phyloP scores from a whole-genome alignment of 2,329 filamentous ascomycete genomes.

The Cytospora paraplurivora region DNA sequence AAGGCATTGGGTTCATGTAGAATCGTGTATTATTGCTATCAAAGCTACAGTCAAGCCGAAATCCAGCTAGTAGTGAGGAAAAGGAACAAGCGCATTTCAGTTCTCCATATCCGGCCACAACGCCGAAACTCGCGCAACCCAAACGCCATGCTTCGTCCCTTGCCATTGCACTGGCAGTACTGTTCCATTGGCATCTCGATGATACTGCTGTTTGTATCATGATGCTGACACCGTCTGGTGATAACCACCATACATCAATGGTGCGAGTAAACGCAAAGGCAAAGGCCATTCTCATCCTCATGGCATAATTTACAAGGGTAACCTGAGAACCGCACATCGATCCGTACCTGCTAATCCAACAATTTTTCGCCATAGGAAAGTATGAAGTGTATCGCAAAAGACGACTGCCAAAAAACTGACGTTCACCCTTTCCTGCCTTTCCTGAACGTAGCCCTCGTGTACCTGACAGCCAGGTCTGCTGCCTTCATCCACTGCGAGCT shows the following conservation, averaged over 20 bases:
- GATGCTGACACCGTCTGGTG: neutral
- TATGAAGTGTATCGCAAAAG: neutral
- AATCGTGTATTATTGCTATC: conserved; percentile 23
- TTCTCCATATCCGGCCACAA: neutral
- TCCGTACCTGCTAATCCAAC: neutral
- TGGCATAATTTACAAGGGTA: neutral
- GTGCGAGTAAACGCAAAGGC: neutral
- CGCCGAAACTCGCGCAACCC: neutral
- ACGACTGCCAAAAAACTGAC: neutral
- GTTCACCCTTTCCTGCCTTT: neutral
- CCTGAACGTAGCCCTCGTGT: neutral
- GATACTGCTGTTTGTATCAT: neutral
- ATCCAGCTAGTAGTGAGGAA: neutral
- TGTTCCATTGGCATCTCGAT: neutral
- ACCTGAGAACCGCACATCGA: neutral
- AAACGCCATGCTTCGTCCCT: neutral
- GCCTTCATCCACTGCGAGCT: neutral
- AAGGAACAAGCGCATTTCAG: neutral
- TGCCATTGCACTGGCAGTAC: neutral
- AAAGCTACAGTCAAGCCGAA: neutral
- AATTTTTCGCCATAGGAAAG: neutral
- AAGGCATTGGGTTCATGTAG: conserved; percentile 26
- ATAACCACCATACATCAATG: neutral
- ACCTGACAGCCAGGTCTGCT: neutral
- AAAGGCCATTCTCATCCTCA: neutral